Evolutionary conservation across 192 early-diverging fungal genomes (phyloP).

Genomic region (Linnemannia elongata): DNA sequence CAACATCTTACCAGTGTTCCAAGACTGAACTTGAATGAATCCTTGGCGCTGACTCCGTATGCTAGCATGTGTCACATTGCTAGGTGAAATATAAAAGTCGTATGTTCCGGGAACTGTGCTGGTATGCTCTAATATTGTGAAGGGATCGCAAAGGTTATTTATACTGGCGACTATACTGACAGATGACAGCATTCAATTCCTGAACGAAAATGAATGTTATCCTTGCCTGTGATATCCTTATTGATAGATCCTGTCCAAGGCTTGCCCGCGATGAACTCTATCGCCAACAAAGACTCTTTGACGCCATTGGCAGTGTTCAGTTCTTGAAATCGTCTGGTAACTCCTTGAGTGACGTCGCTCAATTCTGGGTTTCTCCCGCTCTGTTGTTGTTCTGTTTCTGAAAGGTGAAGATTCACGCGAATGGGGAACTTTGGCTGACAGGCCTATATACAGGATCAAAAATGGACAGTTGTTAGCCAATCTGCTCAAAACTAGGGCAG

Average conservation of each 20-base stretch:
- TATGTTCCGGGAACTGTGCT: constrained; percentile 48
- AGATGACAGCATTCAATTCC: neutral
- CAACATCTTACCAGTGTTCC: constrained; percentile 42
- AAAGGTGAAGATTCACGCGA: constrained; percentile 31
- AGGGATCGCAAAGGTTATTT: neutral
- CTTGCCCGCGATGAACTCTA: constrained; percentile 2
- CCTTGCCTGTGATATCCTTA: constrained; percentile 22
- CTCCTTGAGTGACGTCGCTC: constrained; percentile 1
- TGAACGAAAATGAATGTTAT: neutral
- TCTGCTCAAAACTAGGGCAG: neutral
- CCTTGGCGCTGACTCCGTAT: constrained; percentile 56
- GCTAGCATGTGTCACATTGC: constrained; percentile 11
- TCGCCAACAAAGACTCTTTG: neutral
- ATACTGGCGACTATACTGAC: neutral
- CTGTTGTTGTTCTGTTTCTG: neutral
- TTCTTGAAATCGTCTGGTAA: neutral
- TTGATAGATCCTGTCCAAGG: constrained; percentile 25
- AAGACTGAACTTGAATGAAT: constrained; percentile 45
- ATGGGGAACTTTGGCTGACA: constrained; percentile 43
- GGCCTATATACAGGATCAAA: constrained; percentile 4
- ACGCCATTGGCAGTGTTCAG: neutral
- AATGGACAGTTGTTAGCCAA: neutral
- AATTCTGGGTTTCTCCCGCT: neutral
- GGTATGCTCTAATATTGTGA: constrained; percentile 16
- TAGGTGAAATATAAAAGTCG: constrained; percentile 53